phyloP scores from a whole-genome alignment of 345 rosid genomes.

The Salix dunnii region DNA sequence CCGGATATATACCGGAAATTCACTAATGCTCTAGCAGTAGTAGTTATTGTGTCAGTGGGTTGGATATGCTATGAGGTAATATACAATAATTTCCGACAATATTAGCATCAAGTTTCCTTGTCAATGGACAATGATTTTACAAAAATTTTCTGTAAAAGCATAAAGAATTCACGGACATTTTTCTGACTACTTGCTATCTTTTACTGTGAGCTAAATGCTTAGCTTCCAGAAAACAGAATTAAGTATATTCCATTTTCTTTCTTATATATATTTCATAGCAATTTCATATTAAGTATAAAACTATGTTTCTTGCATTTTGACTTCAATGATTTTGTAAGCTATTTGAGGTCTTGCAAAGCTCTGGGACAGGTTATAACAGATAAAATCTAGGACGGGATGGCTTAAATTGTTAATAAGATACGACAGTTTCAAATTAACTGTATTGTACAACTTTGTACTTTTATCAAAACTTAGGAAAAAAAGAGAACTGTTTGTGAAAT shows the following conservation, averaged over 20 bases:
- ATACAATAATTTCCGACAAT: background rate
- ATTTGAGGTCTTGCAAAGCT: background rate
- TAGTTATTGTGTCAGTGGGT: constrained; percentile 84
- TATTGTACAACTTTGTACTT: background rate
- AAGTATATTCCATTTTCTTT: background rate
- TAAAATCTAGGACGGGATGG: background rate
- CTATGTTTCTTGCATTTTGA: background rate
- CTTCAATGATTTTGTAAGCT: background rate
- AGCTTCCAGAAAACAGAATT: background rate
- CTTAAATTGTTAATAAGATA: background rate
- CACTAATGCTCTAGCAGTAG: constrained; percentile 94
- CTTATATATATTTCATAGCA: background rate
- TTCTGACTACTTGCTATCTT: background rate
- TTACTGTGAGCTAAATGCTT: background rate
- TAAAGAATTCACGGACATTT: background rate
- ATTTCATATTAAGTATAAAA: background rate
- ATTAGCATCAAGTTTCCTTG: background rate
- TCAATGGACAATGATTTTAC: background rate
- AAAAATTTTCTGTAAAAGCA: background rate
- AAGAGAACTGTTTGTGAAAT: background rate
- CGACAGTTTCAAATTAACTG: background rate
- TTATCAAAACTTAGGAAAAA: background rate
- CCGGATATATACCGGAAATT: constrained; percentile 88
- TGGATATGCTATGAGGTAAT: constrained; percentile 98
- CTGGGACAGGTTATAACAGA: background rate